Base-by-base conservation (phyloP, 768 basidiomycete genomes). In the Boletus rubropictus region DNA sequence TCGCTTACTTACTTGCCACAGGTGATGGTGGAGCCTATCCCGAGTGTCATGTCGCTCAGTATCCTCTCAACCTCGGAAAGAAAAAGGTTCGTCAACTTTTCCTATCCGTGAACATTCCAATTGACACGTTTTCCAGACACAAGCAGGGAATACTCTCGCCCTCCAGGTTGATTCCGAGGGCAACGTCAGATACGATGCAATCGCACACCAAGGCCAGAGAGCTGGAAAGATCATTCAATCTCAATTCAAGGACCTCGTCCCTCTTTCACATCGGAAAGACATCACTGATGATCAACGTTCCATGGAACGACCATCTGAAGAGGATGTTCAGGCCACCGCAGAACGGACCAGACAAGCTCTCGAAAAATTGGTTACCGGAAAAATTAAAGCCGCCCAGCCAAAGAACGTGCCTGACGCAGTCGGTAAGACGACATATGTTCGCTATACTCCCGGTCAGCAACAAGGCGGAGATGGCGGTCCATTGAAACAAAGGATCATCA, bases 351-450 rank as follows among this genome's bases (percentile, higher is more conserved):
- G 85, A 31, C 81, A 83, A 11, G 96, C 96, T 1, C 77, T 99
- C 20, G 95, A 98, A 68, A 90, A 91, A 67, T 77, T 98, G 38
- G 89, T 91, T 22, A 86, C 87, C 49, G 91, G 89, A 39, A 96
- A 95, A 68, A 99, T 99, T 69, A 98, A 98, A 68, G 95, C 95
- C 10, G 93, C 95, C 2, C 95, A 98, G 59, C 95, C 96, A 0
- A 97, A 96, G 72, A 84, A 94, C 55, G 86, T 98, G 5, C 88
- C 91, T 1, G 89, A 88, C 54, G 74, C 76, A 28, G 84, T 86
- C 52, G 87, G 86, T 6, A 88, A 88, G 67, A 84, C 92, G 0
- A 74, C 81, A 8, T 99, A 91, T 67, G 90, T 99, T 53, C 86
- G 96, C 14, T 99, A 99, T 64, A 99, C 96, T 12, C 94, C 95